Conservation (phyloP, 345 rosid species). For the Populus nigra region DNA sequence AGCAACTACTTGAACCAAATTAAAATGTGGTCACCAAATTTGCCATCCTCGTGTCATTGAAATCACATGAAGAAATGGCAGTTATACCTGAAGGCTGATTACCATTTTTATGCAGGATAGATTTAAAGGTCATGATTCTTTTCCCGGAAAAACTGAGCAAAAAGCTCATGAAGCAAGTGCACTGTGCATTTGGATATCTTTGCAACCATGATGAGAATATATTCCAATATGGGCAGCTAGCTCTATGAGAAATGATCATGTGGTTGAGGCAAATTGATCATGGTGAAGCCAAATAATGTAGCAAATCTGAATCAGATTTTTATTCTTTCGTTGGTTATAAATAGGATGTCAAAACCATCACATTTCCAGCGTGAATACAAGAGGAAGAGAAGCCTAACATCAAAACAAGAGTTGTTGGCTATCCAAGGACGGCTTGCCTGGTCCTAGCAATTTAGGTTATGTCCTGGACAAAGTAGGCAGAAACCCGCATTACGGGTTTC, state of each 20-base stretch:
- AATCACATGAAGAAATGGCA: not conserved
- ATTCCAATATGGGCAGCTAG: slow-evolving; percentile 5
- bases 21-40: not conserved
- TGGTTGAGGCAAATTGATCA: not conserved
- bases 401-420: slow-evolving; percentile 17
- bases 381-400: slow-evolving; percentile 18
- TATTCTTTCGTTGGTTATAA: slow-evolving; percentile 8
- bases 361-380: not conserved
- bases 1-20: not conserved
- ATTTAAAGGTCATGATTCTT: not conserved
- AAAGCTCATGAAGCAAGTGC: not conserved
- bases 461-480: no score
- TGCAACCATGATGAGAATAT: slow-evolving; percentile 2
- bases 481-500: not conserved
- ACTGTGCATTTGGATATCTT: not conserved
- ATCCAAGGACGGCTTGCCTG: slow-evolving; percentile 26
- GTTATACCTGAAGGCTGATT: not conserved
- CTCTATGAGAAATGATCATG: not conserved
- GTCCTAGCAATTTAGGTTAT: not conserved
- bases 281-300: not conserved
- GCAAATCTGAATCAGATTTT: not conserved
- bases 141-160: not conserved
- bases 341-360: not conserved
- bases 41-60: not conserved
- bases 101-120: not conserved